Conservation (phyloP, 169 alveolate genomes). For the Theileria orientalis region DNA sequence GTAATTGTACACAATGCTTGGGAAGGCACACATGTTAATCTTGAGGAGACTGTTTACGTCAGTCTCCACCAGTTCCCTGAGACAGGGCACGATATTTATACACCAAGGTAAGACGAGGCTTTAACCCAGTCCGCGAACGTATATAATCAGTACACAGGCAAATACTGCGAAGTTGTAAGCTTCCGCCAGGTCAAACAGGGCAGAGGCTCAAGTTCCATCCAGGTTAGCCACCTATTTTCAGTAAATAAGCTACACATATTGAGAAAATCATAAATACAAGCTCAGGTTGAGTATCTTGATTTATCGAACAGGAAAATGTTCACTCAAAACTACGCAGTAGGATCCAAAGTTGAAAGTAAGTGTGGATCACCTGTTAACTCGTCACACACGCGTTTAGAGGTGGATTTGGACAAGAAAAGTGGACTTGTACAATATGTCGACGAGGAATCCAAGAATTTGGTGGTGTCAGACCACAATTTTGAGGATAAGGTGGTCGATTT, state of each 20-base stretch:
- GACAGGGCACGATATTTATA: constrained; percentile 53
- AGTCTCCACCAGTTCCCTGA: constrained; percentile 49
- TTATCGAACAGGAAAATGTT: constrained; percentile 40
- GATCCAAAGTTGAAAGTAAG: constrained; percentile 59
- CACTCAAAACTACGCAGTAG: constrained; percentile 48
- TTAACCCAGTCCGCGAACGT: too few relatives aligned
- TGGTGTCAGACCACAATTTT: constrained; percentile 56
- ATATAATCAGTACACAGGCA: constrained; percentile 12
- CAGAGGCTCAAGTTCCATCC: constrained; percentile 60
- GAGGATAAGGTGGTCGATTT: constrained; percentile 40
- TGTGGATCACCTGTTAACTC: not conserved
- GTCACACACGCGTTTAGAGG: constrained; percentile 31
- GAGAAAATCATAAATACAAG: too few relatives aligned
- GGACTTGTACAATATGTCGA: constrained; percentile 54
- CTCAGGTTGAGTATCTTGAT: constrained; percentile 53
- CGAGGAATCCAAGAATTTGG: constrained; percentile 44
- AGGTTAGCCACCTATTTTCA: not conserved
- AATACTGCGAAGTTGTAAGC: constrained; percentile 56
- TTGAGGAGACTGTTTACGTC: constrained; percentile 31
- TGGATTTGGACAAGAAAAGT: constrained; percentile 35
- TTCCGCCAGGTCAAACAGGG: constrained; percentile 63
- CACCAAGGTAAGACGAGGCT: constrained; percentile 29
- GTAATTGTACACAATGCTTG: not conserved
- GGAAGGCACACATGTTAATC: constrained; percentile 7
- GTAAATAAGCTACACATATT: not conserved